These are phyloP conservation scores for Biscutella laevigata DNA, from an alignment of 441 rosid genomes.

Conservation along the genomic window DNA sequence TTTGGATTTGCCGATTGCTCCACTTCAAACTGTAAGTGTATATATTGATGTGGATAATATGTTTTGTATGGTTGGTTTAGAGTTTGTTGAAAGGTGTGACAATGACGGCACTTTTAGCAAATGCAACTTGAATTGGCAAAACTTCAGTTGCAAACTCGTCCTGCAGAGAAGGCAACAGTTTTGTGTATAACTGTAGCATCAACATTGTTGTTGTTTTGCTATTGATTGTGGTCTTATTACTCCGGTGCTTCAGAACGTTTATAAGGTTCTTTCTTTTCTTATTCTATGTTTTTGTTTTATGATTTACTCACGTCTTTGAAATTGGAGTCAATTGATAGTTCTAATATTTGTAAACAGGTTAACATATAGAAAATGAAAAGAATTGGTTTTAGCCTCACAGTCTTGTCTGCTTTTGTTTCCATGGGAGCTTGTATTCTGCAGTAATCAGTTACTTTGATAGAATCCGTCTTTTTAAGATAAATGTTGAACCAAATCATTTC, in stretches of 20 bases:
- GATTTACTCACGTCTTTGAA: neutral
- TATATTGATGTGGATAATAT: neutral
- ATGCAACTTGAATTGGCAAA: constrained; percentile 81
- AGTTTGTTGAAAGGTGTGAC: constrained; percentile 90
- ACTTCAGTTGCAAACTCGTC: constrained; percentile 74
- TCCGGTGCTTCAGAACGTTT: constrained; percentile 90
- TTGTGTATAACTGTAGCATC: constrained; percentile 66
- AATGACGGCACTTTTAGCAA: constrained; percentile 88
- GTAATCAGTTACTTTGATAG: constrained; percentile 17
- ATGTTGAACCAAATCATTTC: constrained; percentile 7
- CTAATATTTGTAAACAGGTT: constrained; percentile 34
- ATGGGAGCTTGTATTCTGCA: constrained; percentile 22
- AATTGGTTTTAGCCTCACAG: constrained; percentile 35
- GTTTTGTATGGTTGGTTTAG: constrained; percentile 33
- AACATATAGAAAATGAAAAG: constrained; percentile 98
- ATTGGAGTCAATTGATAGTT: neutral
- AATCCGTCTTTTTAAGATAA: neutral
- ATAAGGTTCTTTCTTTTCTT: constrained; percentile 44
- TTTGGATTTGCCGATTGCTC: too few species aligned
- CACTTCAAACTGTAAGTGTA: neutral
- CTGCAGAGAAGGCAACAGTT: constrained; percentile 85
- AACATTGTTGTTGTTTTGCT: constrained; percentile 90
- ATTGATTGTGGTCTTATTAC: constrained; percentile 82
- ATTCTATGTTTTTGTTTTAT: neutral
- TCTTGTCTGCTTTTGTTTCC: constrained; percentile 19